phyloP scores from a whole-genome alignment of 2,329 filamentous ascomycete species.

The Pseudogymnoascus sp. region DNA sequence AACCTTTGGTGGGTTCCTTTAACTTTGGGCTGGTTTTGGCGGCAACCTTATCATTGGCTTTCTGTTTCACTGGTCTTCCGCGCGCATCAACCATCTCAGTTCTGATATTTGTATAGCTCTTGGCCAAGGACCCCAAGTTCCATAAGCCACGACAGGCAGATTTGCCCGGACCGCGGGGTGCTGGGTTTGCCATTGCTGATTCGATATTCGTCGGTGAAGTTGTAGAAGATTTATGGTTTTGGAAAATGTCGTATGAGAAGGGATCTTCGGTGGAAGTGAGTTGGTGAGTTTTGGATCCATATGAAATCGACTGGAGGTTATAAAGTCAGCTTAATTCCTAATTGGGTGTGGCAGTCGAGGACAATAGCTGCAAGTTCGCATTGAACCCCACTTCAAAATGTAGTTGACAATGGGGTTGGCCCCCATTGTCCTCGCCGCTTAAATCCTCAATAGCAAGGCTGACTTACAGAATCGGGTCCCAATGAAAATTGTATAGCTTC shows the following conservation, averaged over 20 bases:
- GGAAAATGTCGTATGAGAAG: conserved; percentile 49
- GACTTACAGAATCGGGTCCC: conserved; percentile 52
- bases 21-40: conserved; percentile 22
- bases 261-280: conserved; percentile 40
- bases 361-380: conserved; percentile 14
- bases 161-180: conserved; percentile 28
- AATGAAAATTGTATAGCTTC: conserved; percentile 50
- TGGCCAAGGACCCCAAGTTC: conserved; percentile 14
- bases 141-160: conserved; percentile 11
- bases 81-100: not conserved
- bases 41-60: not conserved
- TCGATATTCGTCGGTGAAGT: conserved; percentile 40
- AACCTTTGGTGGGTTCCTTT: conserved; percentile 32
- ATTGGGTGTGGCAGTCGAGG: conserved; percentile 6
- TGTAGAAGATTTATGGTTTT: conserved; percentile 44
- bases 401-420: conserved; percentile 7
- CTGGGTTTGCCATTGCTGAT: not conserved
- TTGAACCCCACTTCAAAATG: conserved; percentile 10
- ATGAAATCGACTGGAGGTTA: conserved; percentile 43
- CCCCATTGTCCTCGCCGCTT: not conserved
- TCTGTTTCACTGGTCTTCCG: not conserved
- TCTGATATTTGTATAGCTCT: not conserved
- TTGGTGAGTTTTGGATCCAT: conserved; percentile 43
- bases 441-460: conserved; percentile 12
- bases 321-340: conserved; percentile 16